Evolutionary conservation across 164 flowering plant species (phyloP), one percentile per base, ranked within the genome.

Genomic region (Santalum album): DNA sequence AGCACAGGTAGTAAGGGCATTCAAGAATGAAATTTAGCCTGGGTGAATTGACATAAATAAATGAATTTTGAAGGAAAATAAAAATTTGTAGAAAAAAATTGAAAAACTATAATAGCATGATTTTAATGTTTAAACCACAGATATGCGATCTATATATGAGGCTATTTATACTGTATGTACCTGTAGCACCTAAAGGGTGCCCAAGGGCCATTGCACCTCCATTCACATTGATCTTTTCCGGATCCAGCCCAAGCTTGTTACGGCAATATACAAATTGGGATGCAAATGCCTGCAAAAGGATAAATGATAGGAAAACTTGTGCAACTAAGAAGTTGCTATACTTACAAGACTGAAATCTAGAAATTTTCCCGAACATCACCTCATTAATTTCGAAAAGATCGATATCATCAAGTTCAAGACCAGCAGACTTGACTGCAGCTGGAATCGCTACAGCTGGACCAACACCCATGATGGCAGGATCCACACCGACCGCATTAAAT

Each of bases 381-480:
- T 94, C 99, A 72, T 94, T 94, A 54, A 94, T 90, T 69, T 94
- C 99, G 70, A 81, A 94, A 59, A 94, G 85, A 64, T 87, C 90
- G 66, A 94, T 77, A 69, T 87, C 95, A 49, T 79, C 77, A 50
- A 94, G 70, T 70, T 87, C 78, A 36, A 94, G 86, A 57, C 97
- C 92, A 54, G 96, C 96, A 59, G 92, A 65, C 69, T 86, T 87
- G 34, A 90, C 96, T 18, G 99, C 97, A 58, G 82, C 97, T 16
- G 99, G 99, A 67, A 92, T 92, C 56, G 99, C 99, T 54, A 70
- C 88, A 56, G 99, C 95, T 62, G 99, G 99, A 25, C 96, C 99
- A 62, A 94, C 46, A 6, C 99, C 99, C 97, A 87, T 94, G 52
- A 94, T 64, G 24, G 92, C 79, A 50, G 99, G 99, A 62, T 90